Evolutionary conservation across 129 eudicot species (phyloP).

Genomic region (Saposhnikovia divaricata): DNA sequence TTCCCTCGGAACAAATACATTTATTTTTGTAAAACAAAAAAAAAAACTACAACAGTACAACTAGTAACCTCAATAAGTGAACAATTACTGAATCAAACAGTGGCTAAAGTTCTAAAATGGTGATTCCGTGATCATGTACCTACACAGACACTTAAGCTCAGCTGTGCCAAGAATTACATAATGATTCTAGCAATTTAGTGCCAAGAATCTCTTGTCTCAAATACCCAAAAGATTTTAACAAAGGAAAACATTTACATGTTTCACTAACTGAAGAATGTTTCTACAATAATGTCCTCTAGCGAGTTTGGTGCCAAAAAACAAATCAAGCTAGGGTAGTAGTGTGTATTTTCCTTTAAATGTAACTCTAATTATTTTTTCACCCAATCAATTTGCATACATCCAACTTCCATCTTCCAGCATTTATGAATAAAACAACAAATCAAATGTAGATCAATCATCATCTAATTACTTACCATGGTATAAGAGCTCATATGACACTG

Average conservation of each 20-base stretch:
- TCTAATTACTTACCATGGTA: background rate
- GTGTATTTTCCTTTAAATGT: background rate
- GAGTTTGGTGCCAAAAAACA: too few relatives aligned
- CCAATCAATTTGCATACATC: too few relatives aligned
- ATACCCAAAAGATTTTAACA: background rate
- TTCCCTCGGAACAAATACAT: background rate
- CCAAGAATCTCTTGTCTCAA: background rate
- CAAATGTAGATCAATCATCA: background rate
- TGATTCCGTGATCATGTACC: background rate
- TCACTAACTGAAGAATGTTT: too few relatives aligned
- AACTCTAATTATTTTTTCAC: background rate
- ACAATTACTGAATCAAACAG: background rate
- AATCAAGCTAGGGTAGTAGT: background rate
- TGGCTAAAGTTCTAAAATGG: background rate
- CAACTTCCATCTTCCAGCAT: background rate
- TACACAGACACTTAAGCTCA: background rate
- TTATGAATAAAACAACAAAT: too few relatives aligned
- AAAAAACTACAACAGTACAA: background rate
- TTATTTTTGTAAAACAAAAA: background rate
- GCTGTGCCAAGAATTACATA: background rate
- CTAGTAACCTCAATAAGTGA: background rate
- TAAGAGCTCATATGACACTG: background rate
- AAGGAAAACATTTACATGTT: background rate
- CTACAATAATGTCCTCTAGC: too few relatives aligned
- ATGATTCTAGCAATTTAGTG: too few relatives aligned